Percentiles rank a stretch among this genome's conserved stretches.
Evolutionary conservation across 257 asterid species (phyloP).

Genomic region (Solanum paucissectum): DNA sequence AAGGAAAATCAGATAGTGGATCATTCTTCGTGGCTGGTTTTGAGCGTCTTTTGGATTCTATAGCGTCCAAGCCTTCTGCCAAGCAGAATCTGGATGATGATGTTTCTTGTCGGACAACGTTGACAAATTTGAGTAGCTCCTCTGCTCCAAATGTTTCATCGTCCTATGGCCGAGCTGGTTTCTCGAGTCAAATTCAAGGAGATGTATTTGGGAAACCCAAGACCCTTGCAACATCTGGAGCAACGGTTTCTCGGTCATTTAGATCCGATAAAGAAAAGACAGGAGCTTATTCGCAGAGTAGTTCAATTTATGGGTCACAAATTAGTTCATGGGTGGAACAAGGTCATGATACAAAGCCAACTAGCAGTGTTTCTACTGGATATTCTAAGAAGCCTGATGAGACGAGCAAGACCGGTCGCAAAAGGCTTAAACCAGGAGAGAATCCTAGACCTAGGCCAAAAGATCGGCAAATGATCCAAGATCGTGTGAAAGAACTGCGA

Average conservation of each 20-base stretch:
- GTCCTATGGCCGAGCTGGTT: constrained; percentile 32
- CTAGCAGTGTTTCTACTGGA: constrained; percentile 49
- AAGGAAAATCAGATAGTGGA: constrained; percentile 39
- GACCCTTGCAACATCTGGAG: constrained; percentile 28
- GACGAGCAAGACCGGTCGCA: constrained; percentile 48
- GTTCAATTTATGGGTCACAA: constrained; percentile 62
- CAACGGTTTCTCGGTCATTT: constrained; percentile 32
- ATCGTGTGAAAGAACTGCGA: constrained; percentile 83
- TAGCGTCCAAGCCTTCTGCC: constrained; percentile 35
- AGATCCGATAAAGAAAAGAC: constrained; percentile 32
- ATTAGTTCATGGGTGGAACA: constrained; percentile 66
- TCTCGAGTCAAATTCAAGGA: constrained; percentile 33
- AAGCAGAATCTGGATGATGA: constrained; percentile 34
- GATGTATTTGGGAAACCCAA: constrained; percentile 52
- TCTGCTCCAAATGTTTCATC: constrained; percentile 31
- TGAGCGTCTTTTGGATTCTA: constrained; percentile 69
- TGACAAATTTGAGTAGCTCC: constrained; percentile 36
- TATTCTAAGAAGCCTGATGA: constrained; percentile 63
- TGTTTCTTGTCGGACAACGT: constrained; percentile 48
- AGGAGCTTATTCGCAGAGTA: constrained; percentile 38
- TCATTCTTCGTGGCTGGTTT: constrained; percentile 24
- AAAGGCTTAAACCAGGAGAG: constrained; percentile 87
- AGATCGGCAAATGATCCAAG: constrained; percentile 98
- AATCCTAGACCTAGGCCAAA: constrained; percentile 91
- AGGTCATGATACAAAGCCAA: constrained; percentile 37